Base-by-base conservation (phyloP, 148 eudicot genomes). In the Silene latifolia region DNA sequence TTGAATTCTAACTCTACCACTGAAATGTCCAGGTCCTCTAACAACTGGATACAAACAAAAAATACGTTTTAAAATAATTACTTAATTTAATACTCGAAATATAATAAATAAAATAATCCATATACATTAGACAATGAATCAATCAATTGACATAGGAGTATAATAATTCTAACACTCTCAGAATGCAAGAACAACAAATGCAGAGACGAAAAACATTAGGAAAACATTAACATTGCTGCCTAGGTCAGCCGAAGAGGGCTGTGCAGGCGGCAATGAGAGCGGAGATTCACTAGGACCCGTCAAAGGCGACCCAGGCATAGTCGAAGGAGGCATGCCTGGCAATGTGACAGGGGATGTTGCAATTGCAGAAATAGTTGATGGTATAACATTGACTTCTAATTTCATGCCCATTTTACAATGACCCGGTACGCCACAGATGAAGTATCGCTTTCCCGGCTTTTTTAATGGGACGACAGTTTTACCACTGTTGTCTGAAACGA, bases 331-430 rank as follows among this genome's bases (percentile, higher is more conserved):
- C 10, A 60, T 21, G 14, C 56, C 25, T 0, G 87, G 80, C 7
- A 67, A 21, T 0, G 85, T 68, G 9, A 84, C 72, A 8, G 88
- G 79, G 18, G 77, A 4, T 20, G 86, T 4, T 1, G 89, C 15
- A 25, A 51, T 4, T 51, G 87, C 78, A 5, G 27, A 69, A 47
- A 13, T 1, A 4, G 72, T n/a, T 2, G 58, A 69, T 21, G 72
- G 3, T 1, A 82, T 74, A 2, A 82, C 81, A 76, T 79, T 61
- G 56, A 91, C 81, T 59, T 83, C 81, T 57, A 91, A 7, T 74
- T 91, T 91, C 97, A 89, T 89, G 69, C 97, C 93, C 39, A 44
- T 63, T 69, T 67, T 29, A 73, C 97, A 91, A 73, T 91, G 97
- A 0, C 87, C 88, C 1, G 60, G 54, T 8, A 77, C 79, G 8